Base-by-base conservation (phyloP, 1,139 yeast genomes). In the Sugiyamaella pinicola region DNA sequence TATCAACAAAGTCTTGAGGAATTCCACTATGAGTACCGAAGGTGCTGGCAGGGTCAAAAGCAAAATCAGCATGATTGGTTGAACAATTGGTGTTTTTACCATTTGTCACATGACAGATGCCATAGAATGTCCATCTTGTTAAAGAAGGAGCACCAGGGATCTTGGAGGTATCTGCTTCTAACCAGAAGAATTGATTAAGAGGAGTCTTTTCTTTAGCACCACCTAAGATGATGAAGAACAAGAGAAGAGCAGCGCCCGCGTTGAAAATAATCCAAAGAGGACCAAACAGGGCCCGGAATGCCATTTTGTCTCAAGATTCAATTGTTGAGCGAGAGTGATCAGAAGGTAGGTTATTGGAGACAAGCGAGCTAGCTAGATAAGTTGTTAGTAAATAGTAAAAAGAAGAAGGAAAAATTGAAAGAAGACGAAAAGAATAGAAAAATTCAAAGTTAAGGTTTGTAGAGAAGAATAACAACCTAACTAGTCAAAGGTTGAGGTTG, bases 71-170 rank as follows among this genome's bases (percentile, higher is more conserved):
- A 19, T 61, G 53, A 49, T 70, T 70, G 9, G 64, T 54, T 17
- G 80, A 66, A 71, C 93, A 85, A 56, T 76, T 65, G 51, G 65
- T 56, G 57, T 72, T 69, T 51, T 70, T 66, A 50, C 73, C 73
- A 47, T 76, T 74, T 58, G 70, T 64, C 26, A 54, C 55, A 22
- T 60, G 82, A 72, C 96, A 88, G 56, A 75, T 65, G 49, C 78
- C 76, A 70, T 86, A 87, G 61, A 77, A 74, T n/a, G 89, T 85
- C 95, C 95, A 87, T 68, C 88, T 76, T 3, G 84, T 75, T 31
- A 69, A 63, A 21, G 67, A 60, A 46, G 73, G 69, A 17, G 85
- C 82, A 42, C 78, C 77, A 10, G 77, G 65, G 53, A 84, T 78
- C 15, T 69, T 70, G n/a, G 79, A 69, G 26, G 95, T 84, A 57